phyloP scores from a whole-genome alignment of 2,329 filamentous ascomycete species.

The Penicillium sumatraense region DNA sequence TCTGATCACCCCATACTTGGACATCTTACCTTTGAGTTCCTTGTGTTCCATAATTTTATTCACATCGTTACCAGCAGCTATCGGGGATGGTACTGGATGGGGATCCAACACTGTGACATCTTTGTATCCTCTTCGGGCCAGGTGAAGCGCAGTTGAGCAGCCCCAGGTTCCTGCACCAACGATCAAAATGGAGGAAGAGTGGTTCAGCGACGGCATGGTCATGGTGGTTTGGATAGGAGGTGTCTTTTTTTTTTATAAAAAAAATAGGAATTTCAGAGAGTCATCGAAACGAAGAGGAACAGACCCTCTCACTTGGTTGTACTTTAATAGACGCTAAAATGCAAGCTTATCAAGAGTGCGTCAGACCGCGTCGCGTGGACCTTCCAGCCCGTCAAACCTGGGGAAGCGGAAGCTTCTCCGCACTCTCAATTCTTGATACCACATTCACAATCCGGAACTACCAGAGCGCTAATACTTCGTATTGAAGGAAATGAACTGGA shows the following conservation, averaged over 20 bases:
- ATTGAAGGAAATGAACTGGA: too few species aligned
- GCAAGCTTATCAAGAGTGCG: conserved; percentile 1
- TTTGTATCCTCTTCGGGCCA: conserved; percentile 55
- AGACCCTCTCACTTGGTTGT: neutral
- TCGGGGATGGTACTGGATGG: conserved; percentile 51
- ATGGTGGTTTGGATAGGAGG: too few species aligned
- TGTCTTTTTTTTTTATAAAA: neutral
- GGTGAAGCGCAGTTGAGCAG: conserved; percentile 57
- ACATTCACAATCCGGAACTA: neutral
- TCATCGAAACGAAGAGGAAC: neutral
- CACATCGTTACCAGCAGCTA: conserved; percentile 57
- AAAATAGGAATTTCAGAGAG: neutral
- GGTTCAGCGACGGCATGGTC: neutral
- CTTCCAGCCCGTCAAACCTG: conserved; percentile 17
- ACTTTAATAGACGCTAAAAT: neutral
- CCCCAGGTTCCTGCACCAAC: conserved; percentile 59
- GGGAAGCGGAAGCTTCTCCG: conserved; percentile 16
- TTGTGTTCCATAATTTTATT: conserved; percentile 52
- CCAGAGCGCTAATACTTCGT: neutral
- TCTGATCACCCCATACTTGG: neutral
- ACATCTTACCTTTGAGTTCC: conserved; percentile 41
- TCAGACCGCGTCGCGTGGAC: conserved; percentile 18
- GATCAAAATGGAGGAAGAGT: conserved; percentile 41
- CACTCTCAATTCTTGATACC: conserved; percentile 4
- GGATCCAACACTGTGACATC: conserved; percentile 56